Evolutionary conservation across 192 early-diverging fungal species (phyloP), one percentile per base, ranked within the genome.

Genomic region (Coemansia sp.): DNA sequence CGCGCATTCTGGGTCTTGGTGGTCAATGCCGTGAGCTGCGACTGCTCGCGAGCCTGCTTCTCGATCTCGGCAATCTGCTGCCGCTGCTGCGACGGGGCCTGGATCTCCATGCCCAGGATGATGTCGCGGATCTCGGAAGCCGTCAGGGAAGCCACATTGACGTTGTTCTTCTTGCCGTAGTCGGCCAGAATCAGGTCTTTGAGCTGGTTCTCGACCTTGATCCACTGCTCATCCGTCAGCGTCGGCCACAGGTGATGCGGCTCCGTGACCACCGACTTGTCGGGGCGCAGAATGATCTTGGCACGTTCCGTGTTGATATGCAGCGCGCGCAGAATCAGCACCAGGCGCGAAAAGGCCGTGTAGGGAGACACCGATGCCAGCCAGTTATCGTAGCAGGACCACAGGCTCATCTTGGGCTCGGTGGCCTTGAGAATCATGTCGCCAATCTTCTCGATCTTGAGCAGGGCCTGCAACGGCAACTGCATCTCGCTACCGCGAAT

Each of bases 121-220:
- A 99, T 93, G 75, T 99, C 96, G 56, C 96, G 88, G 56, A 99
- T 92, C 83, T 99, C 96, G 4, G 93, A 93, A 32, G 88, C 85
- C 0, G 96, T 99, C 32, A 99, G 82, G 36, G 93, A 94, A 12
- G 93, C 93, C 23, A 96, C 93, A 48, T 96, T 97, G 52, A 99
- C 94, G 49, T 92, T 97, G 84, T 99, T 99, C 86, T 97, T 97
- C 80, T 97, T 99, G 73, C 96, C 96, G 65, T 97, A 99, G 73
- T 99, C 96, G 3, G 84, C 91, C 40, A 99, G 75, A 76, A 99
- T 99, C 70, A 99, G 71, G 74, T 99, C 96, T 83, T 96, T 97
- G 62, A 99, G 76, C 50, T 84, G 76, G 36, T 88, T 87, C 83
- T 99, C 96, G 5, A 97, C 93, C 69, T 88, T 87, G 55, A 93